These are phyloP conservation scores for Solanum dulcamara DNA, from an alignment of 257 asterid genomes.

Conservation along the genomic window DNA sequence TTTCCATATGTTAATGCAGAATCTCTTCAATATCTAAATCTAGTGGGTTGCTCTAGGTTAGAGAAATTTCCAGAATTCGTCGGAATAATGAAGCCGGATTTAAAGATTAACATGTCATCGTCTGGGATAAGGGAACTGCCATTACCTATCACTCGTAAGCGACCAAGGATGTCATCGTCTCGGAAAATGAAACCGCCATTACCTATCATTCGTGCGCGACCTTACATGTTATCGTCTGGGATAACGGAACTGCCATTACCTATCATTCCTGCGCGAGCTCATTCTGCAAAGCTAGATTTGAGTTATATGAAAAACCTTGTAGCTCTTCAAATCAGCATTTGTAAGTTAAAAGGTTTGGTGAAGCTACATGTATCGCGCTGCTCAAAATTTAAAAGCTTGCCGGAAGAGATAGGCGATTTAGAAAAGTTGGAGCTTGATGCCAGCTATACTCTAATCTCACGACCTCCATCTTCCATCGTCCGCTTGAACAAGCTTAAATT, in stretches of 20 bases:
- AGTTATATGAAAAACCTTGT: not conserved
- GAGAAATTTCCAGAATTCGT: too few species aligned
- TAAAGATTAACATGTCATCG: not conserved
- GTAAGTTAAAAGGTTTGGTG: not conserved
- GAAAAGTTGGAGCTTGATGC: not conserved
- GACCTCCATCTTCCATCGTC: not conserved
- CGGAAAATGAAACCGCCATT: not conserved
- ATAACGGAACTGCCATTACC: not conserved
- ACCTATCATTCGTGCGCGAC: too few species aligned
- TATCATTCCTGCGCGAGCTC: not conserved
- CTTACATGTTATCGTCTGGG: not conserved
- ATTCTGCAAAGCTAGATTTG: not conserved
- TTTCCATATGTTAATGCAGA: too few species aligned
- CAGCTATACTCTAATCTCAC: not conserved
- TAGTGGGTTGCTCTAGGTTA: too few species aligned
- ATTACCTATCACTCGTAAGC: too few species aligned
- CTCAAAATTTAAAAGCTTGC: not conserved
- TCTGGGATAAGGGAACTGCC: not conserved
- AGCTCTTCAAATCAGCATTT: not conserved
- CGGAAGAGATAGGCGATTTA: not conserved
- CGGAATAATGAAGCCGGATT: too few species aligned
- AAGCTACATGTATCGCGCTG: not conserved
- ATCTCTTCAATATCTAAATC: not conserved
- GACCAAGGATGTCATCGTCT: not conserved
- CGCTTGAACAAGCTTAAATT: not conserved